Evolutionary conservation across 192 early-diverging fungal species (phyloP).

Genomic region (Linnemannia elongata): DNA sequence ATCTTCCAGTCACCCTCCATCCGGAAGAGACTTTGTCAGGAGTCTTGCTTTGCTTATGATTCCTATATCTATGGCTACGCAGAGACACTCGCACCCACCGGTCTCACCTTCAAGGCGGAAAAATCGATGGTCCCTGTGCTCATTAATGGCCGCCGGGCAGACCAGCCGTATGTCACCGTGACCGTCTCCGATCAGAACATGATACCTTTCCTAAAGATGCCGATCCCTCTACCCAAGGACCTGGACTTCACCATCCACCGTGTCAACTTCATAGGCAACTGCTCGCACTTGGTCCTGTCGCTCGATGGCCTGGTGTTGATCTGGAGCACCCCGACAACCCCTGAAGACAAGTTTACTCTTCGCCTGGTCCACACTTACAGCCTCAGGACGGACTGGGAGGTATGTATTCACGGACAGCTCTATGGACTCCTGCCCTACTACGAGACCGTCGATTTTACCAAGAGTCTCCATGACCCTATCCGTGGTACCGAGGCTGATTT

Average conservation of each 20-base stretch:
- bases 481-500: background rate
- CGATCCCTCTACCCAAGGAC: background rate
- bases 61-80: background rate
- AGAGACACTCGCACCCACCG: background rate
- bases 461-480: conserved; percentile 1
- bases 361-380: background rate
- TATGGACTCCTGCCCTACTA: background rate
- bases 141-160: background rate
- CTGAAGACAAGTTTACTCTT: background rate
- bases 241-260: background rate
- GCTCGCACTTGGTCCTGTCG: background rate
- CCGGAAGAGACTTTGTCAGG: background rate
- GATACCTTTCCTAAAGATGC: background rate
- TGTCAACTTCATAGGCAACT: background rate
- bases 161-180: background rate
- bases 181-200: background rate
- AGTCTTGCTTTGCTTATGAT: background rate
- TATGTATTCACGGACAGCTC: conserved; percentile 15
- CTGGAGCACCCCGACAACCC: background rate
- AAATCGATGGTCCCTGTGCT: background rate
- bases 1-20: background rate
- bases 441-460: conserved; percentile 24
- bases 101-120: background rate
- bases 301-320: background rate
- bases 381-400: background rate